Evolutionary conservation across 345 rosid genomes (phyloP).

Genomic region (Atalantia buxifolia): DNA sequence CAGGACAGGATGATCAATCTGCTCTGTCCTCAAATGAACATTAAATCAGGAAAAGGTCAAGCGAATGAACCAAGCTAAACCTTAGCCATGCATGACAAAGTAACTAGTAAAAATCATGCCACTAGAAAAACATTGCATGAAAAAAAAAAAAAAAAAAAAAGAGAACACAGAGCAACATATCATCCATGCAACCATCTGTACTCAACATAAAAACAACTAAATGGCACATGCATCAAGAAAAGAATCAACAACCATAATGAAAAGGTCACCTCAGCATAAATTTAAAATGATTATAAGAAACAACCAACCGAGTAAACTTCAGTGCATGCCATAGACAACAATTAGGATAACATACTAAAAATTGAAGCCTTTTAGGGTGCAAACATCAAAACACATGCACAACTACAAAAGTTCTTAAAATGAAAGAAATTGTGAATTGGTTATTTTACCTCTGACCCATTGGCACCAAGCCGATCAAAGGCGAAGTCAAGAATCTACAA

Average conservation of each 20-base stretch:
- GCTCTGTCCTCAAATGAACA: conserved; percentile 54
- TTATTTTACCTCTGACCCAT: conserved; percentile 60
- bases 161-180: background rate
- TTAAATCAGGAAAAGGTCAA: conserved; percentile 29
- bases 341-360: background rate
- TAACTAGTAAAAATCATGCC: background rate
- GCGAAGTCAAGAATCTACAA: conserved; percentile 86
- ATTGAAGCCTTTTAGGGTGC: background rate
- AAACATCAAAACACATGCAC: background rate
- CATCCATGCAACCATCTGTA: background rate
- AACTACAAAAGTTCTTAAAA: background rate
- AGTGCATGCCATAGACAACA: background rate
- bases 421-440: background rate
- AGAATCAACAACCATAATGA: too few species aligned
- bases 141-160: background rate
- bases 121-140: background rate
- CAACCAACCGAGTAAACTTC: background rate
- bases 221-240: background rate
- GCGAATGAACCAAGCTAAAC: conserved; percentile 10
- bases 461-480: conserved; percentile 90
- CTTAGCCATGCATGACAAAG: background rate
- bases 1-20: conserved; percentile 93
- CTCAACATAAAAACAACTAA: background rate
- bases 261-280: too few species aligned
- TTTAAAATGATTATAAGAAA: background rate